Conservation (phyloP, 208 protist genomes). For the Trypanosoma platydactyli region DNA sequence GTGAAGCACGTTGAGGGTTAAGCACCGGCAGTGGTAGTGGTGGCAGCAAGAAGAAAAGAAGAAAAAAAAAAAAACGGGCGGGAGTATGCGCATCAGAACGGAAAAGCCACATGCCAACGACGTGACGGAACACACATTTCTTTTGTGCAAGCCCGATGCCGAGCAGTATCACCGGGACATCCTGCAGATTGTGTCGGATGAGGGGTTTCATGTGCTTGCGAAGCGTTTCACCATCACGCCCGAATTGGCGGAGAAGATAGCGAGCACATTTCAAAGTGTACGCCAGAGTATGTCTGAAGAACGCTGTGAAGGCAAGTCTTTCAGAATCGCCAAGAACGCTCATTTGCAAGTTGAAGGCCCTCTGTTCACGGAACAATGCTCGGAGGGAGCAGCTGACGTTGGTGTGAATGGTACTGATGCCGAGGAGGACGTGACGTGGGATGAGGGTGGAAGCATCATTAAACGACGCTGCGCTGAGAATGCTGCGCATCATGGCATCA, state of each 20-base stretch:
- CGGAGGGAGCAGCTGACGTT: background rate
- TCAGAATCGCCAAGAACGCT: slow-evolving; percentile 6
- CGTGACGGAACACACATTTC: slow-evolving; percentile 47
- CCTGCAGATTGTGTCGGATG: slow-evolving; percentile 47
- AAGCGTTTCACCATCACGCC: slow-evolving; percentile 53
- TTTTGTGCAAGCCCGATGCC: slow-evolving; percentile 74
- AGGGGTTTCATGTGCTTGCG: slow-evolving; percentile 53
- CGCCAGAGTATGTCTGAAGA: slow-evolving; percentile 22
- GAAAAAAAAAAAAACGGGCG: background rate
- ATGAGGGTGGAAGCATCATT: background rate
- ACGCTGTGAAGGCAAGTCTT: slow-evolving; percentile 21
- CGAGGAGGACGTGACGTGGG: background rate
- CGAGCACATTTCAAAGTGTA: slow-evolving; percentile 49
- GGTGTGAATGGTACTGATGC: slow-evolving; percentile 4
- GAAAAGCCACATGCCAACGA: slow-evolving; percentile 21
- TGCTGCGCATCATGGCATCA: slow-evolving; percentile 22
- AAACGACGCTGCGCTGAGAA: slow-evolving; percentile 6
- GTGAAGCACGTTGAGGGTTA: too few relatives aligned
- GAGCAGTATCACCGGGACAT: slow-evolving; percentile 49
- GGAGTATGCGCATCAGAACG: slow-evolving; percentile 20
- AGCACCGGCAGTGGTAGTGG: too few relatives aligned
- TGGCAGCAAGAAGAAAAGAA: background rate
- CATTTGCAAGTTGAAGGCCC: background rate
- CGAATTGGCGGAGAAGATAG: slow-evolving; percentile 47
- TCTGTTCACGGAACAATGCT: background rate